Evolutionary conservation across 140 eudicot genomes (phyloP).

Genomic region (Flaveria floridana): DNA sequence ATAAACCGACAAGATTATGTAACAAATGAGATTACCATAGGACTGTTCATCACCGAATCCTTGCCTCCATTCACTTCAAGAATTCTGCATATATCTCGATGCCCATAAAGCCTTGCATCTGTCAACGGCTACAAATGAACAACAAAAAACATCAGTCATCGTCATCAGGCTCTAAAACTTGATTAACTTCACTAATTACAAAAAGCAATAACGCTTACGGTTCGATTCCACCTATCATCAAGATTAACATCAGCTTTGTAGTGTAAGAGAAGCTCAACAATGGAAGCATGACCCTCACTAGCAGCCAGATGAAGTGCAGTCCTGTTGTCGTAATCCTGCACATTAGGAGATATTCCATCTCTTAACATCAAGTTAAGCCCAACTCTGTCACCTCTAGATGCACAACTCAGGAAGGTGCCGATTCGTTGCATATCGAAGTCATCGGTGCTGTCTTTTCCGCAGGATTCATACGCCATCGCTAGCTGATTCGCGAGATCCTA

Average conservation of each 20-base stretch:
- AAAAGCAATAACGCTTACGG: conserved; percentile 31
- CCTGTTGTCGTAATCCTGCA: conserved; percentile 66
- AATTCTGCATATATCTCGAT: conserved; percentile 72
- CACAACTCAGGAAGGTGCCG: conserved; percentile 60
- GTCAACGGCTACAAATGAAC: conserved; percentile 53
- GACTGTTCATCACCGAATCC: conserved; percentile 43
- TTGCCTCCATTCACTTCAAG: conserved; percentile 74
- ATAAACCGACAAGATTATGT: not conserved
- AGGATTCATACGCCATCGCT: conserved; percentile 25
- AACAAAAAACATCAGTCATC: conserved; percentile 11
- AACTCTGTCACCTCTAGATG: conserved; percentile 65
- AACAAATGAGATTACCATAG: conserved; percentile 44
- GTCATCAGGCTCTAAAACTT: no score
- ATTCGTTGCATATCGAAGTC: conserved; percentile 58
- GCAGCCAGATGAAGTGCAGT: conserved; percentile 86
- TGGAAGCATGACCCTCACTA: conserved; percentile 77
- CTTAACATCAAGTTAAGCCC: conserved; percentile 66
- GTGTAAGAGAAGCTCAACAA: conserved; percentile 69
- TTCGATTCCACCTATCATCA: conserved; percentile 64
- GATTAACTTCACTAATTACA: not conserved
- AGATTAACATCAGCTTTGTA: conserved; percentile 72
- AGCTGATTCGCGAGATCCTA: not conserved
- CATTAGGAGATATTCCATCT: conserved; percentile 54
- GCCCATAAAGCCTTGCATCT: conserved; percentile 70
- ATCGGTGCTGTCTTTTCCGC: conserved; percentile 26